A percentile compares a stretch with the other conserved stretches of the same genome.
Evolutionary conservation across 2,329 filamentous ascomycete genomes (phyloP).

Genomic region (Boeremia exigua): DNA sequence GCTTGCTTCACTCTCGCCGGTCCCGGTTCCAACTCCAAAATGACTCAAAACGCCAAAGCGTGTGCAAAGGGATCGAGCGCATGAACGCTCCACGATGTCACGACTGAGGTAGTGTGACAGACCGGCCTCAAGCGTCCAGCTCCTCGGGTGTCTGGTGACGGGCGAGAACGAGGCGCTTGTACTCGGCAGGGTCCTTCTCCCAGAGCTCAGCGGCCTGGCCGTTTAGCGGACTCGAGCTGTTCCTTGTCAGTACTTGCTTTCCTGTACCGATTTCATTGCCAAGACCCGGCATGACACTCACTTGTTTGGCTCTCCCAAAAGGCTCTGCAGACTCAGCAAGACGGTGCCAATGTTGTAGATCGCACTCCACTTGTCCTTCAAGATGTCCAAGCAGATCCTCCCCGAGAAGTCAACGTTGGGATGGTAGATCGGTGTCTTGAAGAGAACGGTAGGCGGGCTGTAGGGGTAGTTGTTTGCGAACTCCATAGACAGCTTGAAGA

Average conservation of each 20-base stretch:
- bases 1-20: slow-evolving; percentile 1
- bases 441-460: slow-evolving; percentile 85
- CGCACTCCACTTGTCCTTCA: slow-evolving; percentile 99
- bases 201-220: slow-evolving; percentile 95
- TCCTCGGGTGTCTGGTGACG: slow-evolving; percentile 62
- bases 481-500: slow-evolving; percentile 88
- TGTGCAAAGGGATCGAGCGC: background rate
- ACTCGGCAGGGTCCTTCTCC: slow-evolving; percentile 86
- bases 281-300: slow-evolving; percentile 56
- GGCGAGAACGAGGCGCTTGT: slow-evolving; percentile 75
- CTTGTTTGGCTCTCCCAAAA: slow-evolving; percentile 98
- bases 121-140: slow-evolving; percentile 33
- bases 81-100: background rate
- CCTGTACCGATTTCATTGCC: background rate
- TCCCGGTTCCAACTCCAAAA: slow-evolving; percentile 2
- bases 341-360: slow-evolving; percentile 97
- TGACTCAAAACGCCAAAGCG: background rate
- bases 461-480: slow-evolving; percentile 96
- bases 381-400: slow-evolving; percentile 94
- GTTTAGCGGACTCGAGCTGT: slow-evolving; percentile 88
- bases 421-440: slow-evolving; percentile 99
- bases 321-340: slow-evolving; percentile 88
- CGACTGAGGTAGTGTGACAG: background rate
- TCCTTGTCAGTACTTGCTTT: slow-evolving; percentile 12
- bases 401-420: slow-evolving; percentile 98